Evolutionary conservation across 2,329 filamentous ascomycete genomes (phyloP), one percentile per base, ranked within the genome.

Genomic region (Keithomyces neogunnii): DNA sequence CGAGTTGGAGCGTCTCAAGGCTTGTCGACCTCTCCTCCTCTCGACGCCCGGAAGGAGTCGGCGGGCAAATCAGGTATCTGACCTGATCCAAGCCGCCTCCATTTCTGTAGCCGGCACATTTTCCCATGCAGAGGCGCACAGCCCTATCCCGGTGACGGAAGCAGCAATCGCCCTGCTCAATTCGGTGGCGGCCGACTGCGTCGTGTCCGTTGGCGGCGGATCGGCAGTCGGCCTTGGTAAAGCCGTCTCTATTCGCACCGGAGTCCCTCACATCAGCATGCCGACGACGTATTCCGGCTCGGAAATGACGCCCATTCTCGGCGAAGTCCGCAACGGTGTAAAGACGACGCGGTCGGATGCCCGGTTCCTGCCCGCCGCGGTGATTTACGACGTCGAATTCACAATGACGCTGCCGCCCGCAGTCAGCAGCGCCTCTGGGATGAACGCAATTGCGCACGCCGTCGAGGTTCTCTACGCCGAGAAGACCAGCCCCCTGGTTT

Each of bases 391-490:
- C 66, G 79, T 84, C 19, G 73, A 82, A 58, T 65, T 84, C 50
- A 84, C 81, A 0, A 71, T 82, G 72, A 78, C 75, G 1, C 66
- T 85, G 29, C 81, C 82, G 0, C 59, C 65, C 2, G 63, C 61
- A 0, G 68, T 82, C 62, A 80, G 73, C 55, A 73, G 75, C 2
- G 80, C 75, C 0, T 84, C 80, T 52, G 82, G 82, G 45, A 72
- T 85, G 46, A 85, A 85, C 60, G 81, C 82, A 0, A 82, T 85
- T 63, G 82, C 82, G 2, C 82, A 85, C 65, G 75, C 80, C 7
- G 80, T 84, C 48, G 82, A 85, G 64, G 78, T 81, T 2, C 69
- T 85, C 2, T 85, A 85, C 59, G 78, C 82, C 9, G 73, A 70
- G 31, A 82, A 82, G 60, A 73, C 72, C 19, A 85, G 83, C 64